phyloP scores from a whole-genome alignment of 345 rosid genomes.

The Salix arbutifolia region DNA sequence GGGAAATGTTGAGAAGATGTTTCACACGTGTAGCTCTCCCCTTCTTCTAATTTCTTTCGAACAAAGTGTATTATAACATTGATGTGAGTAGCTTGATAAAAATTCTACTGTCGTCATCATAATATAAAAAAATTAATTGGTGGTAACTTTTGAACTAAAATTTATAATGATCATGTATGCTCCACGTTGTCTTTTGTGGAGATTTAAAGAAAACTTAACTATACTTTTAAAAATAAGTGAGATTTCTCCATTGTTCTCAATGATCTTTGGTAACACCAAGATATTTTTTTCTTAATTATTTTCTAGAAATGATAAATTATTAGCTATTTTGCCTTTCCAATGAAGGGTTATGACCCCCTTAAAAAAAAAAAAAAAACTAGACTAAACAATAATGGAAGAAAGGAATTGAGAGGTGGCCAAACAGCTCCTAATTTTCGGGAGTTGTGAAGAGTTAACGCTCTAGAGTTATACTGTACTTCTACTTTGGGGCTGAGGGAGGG shows the following conservation, averaged over 20 bases:
- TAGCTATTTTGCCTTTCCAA: not conserved
- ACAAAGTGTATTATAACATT: no score
- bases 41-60: not conserved
- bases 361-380: no score
- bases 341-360: not conserved
- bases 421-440: not conserved
- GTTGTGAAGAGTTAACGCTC: not conserved
- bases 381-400: not conserved
- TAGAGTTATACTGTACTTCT: not conserved
- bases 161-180: no score
- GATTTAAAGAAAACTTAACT: no score
- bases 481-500: not conserved
- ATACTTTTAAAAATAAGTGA: not conserved
- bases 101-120: not conserved
- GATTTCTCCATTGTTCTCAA: not conserved
- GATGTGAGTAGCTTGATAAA: not conserved
- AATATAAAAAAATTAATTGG: no score
- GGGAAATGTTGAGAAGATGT: not conserved
- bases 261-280: not conserved
- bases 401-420: not conserved
- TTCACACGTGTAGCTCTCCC: not conserved
- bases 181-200: no score
- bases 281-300: not conserved
- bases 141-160: no score
- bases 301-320: not conserved